A percentile compares a stretch with the other conserved stretches of the same genome.
Conservation (phyloP, 371 early-diverging fungal genomes). For the Rhizopus arrhizus region DNA sequence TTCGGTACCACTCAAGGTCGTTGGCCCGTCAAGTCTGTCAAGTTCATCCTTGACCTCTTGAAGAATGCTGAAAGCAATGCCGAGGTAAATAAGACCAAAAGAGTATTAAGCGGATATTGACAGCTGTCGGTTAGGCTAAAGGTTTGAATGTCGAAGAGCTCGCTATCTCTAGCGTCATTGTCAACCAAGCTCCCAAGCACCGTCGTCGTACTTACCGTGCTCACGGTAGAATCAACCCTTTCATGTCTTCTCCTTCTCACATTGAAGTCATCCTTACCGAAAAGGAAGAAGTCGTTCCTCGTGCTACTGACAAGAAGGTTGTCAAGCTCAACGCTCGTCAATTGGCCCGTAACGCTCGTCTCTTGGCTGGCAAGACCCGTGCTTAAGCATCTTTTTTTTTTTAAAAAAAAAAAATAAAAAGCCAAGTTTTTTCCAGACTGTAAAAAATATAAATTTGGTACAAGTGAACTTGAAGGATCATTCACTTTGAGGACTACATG, state of each 20-base stretch:
- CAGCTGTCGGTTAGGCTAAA: constrained; percentile 65
- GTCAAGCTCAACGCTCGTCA: constrained; percentile 57
- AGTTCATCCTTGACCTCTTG: constrained; percentile 92
- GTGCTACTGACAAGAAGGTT: constrained; percentile 63
- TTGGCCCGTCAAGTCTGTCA: constrained; percentile 98
- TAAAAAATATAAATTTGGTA: not conserved
- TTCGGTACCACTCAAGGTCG: constrained; percentile 94
- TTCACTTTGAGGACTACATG: too few relatives aligned
- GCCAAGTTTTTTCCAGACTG: not conserved
- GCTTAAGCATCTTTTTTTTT: constrained; percentile 16
- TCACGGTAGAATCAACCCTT: constrained; percentile 94
- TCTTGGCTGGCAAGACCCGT: constrained; percentile 22
- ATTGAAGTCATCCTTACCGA: constrained; percentile 91
- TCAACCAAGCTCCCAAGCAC: constrained; percentile 98
- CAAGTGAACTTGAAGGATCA: not conserved
- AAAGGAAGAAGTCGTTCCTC: constrained; percentile 78
- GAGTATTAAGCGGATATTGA: not conserved
- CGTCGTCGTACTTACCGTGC: constrained; percentile 98
- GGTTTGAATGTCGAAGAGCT: constrained; percentile 85
- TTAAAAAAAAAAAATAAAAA: not conserved
- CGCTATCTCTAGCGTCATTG: constrained; percentile 93
- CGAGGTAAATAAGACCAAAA: constrained; percentile 52
- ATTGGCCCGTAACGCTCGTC: constrained; percentile 58
- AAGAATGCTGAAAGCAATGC: constrained; percentile 98
- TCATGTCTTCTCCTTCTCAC: constrained; percentile 97